Conservation (phyloP, 2,329 filamentous ascomycete species). For the Sporothrix globosa region DNA sequence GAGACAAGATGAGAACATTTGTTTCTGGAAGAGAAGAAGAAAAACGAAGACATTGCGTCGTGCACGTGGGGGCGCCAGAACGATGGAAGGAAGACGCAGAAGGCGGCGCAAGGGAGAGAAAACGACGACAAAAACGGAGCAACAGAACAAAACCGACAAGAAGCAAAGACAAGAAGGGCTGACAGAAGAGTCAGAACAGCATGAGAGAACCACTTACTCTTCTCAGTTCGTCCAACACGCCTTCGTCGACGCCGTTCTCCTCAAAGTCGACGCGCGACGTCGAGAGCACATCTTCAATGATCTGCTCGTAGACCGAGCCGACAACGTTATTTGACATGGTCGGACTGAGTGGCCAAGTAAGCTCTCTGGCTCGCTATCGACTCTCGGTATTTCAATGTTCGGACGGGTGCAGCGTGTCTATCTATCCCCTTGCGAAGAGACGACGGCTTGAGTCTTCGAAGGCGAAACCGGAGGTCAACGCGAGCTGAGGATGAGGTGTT, state of each 20-base stretch:
- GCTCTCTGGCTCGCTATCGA: neutral
- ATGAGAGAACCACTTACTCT: constrained; percentile 63
- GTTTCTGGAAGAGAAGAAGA: neutral
- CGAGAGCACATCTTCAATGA: constrained; percentile 85
- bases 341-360: constrained; percentile 35
- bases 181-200: constrained; percentile 25
- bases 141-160: neutral
- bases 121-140: neutral
- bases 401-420: neutral
- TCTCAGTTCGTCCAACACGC: constrained; percentile 82
- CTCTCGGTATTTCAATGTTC: neutral
- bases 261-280: constrained; percentile 94
- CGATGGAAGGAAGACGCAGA: neutral
- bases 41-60: neutral
- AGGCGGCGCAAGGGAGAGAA: neutral
- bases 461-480: neutral
- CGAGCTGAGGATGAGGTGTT: neutral
- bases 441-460: neutral
- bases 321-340: constrained; percentile 62
- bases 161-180: neutral
- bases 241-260: constrained; percentile 88
- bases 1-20: neutral
- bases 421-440: too few species aligned
- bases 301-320: constrained; percentile 78
- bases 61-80: neutral